Base-by-base conservation (phyloP, 352 stramenopile species). In the Pythium utonaiense region DNA sequence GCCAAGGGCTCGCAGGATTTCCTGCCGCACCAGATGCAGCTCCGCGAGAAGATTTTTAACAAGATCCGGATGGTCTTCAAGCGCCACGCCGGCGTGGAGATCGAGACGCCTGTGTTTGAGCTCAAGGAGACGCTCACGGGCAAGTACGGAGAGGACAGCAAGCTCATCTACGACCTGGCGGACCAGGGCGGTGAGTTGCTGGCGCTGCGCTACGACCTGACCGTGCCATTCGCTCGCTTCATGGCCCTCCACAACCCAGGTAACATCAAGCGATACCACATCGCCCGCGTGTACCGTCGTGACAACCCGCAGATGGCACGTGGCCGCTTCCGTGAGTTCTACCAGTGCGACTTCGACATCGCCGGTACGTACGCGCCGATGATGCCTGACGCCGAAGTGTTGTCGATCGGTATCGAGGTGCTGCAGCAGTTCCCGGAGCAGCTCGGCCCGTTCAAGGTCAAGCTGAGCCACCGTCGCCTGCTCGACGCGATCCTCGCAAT, bases 261-360 rank as follows among this genome's bases (percentile, higher is more conserved):
- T 36, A 99, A 99, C 73, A 99, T 99, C 61, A 99, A 99, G 75
- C 89, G 97, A 41, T 99, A 93, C 81, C 97, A 99, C 75, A 98
- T 99, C 64, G 96, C 95, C 25, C 96, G 96, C 64, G 95, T 98
- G 19, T 99, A 99, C 77, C 79, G 96, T 30, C 86, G 96, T 50
- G 96, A 99, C 81, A 96, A 98, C 68, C 95, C 95, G 42, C 80
- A 96, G 49, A 90, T 98, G 75, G 89, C 86, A 21, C 90, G 91
- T 36, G 97, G 97, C 45, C 85, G 97, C 54, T 99, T 98, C 78
- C 88, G 97, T 48, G 97, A 99, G 69, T 99, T 99, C 73, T 99
- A 99, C 81, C 97, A 99, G 74, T 99, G 97, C 70, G 97, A 99
- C 66, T 99, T 99, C 57, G 97, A 99, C 73, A 97, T 99, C 66